These are phyloP conservation scores for Podaxis sp. DNA, from an alignment of 768 basidiomycete species.

Conservation along the genomic window DNA sequence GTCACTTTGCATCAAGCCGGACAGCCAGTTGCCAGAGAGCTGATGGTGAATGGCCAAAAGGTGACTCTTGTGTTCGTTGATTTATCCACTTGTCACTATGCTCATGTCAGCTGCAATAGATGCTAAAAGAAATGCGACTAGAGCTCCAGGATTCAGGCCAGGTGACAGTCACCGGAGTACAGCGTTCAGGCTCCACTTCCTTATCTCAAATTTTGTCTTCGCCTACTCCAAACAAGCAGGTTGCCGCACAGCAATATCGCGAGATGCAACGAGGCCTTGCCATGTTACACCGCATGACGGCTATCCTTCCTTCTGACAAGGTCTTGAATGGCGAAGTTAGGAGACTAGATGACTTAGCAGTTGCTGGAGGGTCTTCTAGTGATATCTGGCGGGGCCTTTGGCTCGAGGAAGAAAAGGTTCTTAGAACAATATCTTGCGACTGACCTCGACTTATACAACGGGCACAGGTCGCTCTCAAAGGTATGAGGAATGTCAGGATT, in stretches of 20 bases:
- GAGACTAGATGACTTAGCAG: constrained; percentile 34
- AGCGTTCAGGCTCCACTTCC: background rate
- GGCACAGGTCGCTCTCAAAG: constrained; percentile 4
- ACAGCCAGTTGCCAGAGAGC: background rate
- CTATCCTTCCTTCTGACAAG: constrained; percentile 53
- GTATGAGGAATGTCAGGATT: background rate
- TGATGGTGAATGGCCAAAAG: background rate
- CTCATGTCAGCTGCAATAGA: background rate
- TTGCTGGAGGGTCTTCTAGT: constrained; percentile 55
- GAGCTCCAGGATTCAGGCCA: background rate
- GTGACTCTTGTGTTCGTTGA: background rate
- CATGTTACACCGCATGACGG: constrained; percentile 24
- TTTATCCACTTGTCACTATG: no score
- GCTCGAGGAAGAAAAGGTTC: constrained; percentile 52
- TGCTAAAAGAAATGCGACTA: background rate
- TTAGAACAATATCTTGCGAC: background rate
- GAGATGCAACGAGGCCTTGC: constrained; percentile 1
- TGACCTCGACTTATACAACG: background rate
- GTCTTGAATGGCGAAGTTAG: constrained; percentile 51
- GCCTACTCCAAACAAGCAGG: background rate
- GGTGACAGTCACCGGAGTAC: background rate
- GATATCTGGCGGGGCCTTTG: constrained; percentile 57
- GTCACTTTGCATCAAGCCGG: background rate
- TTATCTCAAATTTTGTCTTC: background rate
- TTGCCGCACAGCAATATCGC: background rate